Evolutionary conservation across 768 basidiomycete species (phyloP), one percentile per base, ranked within the genome.

Genomic region (Dentipellis fragilis): DNA sequence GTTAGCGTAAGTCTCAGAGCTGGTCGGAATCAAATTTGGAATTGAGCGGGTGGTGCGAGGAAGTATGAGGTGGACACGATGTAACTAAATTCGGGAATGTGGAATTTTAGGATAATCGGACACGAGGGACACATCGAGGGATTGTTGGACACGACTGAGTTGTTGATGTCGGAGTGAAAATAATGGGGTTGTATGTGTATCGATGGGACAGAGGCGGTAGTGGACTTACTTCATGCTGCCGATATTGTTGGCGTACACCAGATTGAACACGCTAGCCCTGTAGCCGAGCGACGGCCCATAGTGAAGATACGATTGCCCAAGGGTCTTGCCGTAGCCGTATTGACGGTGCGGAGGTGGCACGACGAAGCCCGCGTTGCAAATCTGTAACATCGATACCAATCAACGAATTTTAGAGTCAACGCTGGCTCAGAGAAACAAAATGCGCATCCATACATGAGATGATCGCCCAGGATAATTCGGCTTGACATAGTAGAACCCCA

Each of bases 391-490:
- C n/a, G 14, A 45, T 1, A 19, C 42, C 9, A 3, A 7, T 17
- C 42, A 9, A 16, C n/a, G 16, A n/a, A 45, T 45, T 29, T 3
- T 3, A 6, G 6, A 29, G 6, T 29, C 29, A 29, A 6, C 3
- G 12, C 21, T 49, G 38, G 19, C 23, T 23, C 16, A 21, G 16
- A 46, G 22, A 56, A 35, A 38, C 1, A 3, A 48, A 42, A 62
- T 48, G 19, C n/a, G 19, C 14, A 4, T 80, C 88, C 74, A 45
- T 65, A 89, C 91, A 77, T 93, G 92, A 45, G 88, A 90, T 7
- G 88, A 91, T 58, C 91, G 76, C 45, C 90, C 90, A 7, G 91
- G 92, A 71, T 93, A 93, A 65, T 93, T 93, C 35, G 87, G 88
- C 68, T 90, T 89, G 52, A 89, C 85, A 65, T 91, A 89, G 73